A percentile compares a stretch with the other conserved stretches of the same genome.
These are phyloP conservation scores for Euphrasia confusa DNA, from an alignment of 257 asterid species.

Conservation along the genomic window DNA sequence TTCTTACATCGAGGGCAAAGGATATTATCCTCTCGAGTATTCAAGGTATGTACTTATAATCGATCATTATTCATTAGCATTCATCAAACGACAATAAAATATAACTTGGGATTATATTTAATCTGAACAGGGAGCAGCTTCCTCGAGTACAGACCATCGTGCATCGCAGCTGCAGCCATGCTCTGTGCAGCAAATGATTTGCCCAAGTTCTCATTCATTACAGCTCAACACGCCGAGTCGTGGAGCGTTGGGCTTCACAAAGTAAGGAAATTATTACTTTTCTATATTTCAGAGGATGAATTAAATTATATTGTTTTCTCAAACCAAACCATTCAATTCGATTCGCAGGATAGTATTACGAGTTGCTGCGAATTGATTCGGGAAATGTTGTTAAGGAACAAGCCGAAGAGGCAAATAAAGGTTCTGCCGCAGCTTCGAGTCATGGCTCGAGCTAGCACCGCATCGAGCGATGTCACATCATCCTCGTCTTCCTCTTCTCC, in stretches of 20 bases:
- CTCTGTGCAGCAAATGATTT: slow-evolving; percentile 75
- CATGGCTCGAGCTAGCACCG: slow-evolving; percentile 50
- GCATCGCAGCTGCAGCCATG: slow-evolving; percentile 80
- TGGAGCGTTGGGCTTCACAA: slow-evolving; percentile 84
- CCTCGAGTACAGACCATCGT: slow-evolving; percentile 78
- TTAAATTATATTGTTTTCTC: too few species aligned
- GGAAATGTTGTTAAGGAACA: slow-evolving; percentile 20
- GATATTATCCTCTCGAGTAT: slow-evolving; percentile 59
- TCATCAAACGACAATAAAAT: too few species aligned
- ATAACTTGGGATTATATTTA: neutral
- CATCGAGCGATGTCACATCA: slow-evolving; percentile 42
- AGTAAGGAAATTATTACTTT: slow-evolving; percentile 34
- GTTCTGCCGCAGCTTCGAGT: slow-evolving; percentile 78
- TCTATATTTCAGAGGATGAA: too few species aligned
- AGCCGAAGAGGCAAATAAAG: slow-evolving; percentile 55
- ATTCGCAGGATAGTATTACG: slow-evolving; percentile 58
- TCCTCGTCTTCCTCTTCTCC: slow-evolving; percentile 40
- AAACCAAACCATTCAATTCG: too few species aligned
- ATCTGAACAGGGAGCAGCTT: slow-evolving; percentile 54
- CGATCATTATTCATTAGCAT: neutral
- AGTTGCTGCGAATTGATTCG: slow-evolving; percentile 55
- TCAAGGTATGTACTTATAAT: slow-evolving; percentile 42
- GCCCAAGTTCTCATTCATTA: slow-evolving; percentile 62
- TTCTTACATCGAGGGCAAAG: slow-evolving; percentile 65
- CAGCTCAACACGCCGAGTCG: slow-evolving; percentile 74